Evolutionary conservation across 306 rosid species (phyloP).

Genomic region (Castanea mollissima): DNA sequence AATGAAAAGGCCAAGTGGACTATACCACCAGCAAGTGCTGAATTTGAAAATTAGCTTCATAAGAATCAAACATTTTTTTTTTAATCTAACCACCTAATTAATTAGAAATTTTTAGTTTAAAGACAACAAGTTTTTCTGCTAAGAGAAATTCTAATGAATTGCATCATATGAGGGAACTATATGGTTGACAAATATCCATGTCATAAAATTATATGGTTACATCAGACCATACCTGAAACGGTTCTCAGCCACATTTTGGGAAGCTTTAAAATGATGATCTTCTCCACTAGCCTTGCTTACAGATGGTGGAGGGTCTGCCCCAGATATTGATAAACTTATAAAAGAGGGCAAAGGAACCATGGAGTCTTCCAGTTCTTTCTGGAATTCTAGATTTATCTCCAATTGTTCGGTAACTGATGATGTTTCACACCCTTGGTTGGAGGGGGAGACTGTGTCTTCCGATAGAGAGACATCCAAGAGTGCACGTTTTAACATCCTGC

Average conservation of each 20-base stretch:
- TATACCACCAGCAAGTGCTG: not conserved
- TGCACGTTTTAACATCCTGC: constrained; percentile 66
- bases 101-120: not conserved
- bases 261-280: constrained; percentile 39
- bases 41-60: not conserved
- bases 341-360: constrained; percentile 55
- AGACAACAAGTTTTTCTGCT: not conserved
- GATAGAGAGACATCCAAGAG: constrained; percentile 47
- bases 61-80: not conserved
- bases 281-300: constrained; percentile 33
- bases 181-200: constrained; percentile 12
- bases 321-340: constrained; percentile 58
- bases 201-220: not conserved
- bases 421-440: constrained; percentile 34
- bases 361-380: constrained; percentile 37
- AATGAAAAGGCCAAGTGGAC: not conserved
- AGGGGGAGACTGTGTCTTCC: constrained; percentile 45
- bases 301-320: constrained; percentile 36
- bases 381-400: constrained; percentile 66
- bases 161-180: constrained; percentile 6
- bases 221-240: constrained; percentile 76
- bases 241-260: constrained; percentile 52
- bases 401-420: constrained; percentile 41
- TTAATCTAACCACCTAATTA: not conserved
- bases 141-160: not conserved